Conservation (phyloP, 768 basidiomycete genomes). For the Suillus lakei region DNA sequence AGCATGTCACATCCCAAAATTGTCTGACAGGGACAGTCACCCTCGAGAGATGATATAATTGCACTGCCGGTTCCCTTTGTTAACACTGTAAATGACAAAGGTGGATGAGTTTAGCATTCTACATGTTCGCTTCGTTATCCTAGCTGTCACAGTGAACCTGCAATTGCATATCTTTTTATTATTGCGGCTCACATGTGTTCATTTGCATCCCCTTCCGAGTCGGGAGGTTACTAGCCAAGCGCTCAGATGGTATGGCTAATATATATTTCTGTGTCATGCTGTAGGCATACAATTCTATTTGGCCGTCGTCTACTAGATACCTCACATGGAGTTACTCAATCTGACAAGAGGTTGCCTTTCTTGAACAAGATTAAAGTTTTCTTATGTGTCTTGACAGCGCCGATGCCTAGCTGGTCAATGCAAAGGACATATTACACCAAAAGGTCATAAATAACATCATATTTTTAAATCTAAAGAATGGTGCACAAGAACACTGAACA, state of each 20-base stretch:
- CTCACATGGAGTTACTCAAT: no score
- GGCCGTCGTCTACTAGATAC: no score
- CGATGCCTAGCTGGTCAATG: no score
- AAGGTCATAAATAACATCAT: no score
- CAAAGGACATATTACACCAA: no score
- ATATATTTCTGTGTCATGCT: constrained; percentile 15
- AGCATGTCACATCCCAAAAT: no score
- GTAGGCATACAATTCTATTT: constrained; percentile 14
- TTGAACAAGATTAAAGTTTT: not conserved
- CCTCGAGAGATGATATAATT: no score
- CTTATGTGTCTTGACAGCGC: constrained; percentile 17
- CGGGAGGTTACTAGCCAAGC: constrained; percentile 6
- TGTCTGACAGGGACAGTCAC: no score
- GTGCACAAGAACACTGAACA: no score
- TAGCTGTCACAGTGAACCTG: constrained; percentile 23
- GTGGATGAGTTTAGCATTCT: constrained; percentile 24
- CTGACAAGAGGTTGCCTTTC: not conserved
- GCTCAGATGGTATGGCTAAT: constrained; percentile 9
- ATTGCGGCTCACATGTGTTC: constrained; percentile 3
- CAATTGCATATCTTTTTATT: constrained; percentile 12
- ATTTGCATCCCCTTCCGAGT: constrained; percentile 1
- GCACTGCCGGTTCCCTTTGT: no score
- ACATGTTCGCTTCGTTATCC: constrained; percentile 31
- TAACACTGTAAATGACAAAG: no score
- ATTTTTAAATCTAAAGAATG: no score